Conservation (phyloP, 495 filamentous ascomycete species). For the Cenococcum geophilum region DNA sequence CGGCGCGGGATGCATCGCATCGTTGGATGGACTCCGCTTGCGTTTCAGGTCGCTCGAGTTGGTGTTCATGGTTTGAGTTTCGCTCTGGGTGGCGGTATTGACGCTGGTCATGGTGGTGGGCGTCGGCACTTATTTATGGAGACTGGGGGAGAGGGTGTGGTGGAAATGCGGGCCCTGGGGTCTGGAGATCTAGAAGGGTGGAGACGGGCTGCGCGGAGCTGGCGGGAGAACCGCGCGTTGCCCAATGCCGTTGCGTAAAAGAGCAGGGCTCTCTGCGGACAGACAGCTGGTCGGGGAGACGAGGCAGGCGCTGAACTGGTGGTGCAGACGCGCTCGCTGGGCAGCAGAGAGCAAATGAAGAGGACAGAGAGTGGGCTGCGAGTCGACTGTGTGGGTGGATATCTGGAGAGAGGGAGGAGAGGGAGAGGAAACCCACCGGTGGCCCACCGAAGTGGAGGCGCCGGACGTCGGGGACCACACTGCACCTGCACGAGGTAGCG, state of each 20-base stretch:
- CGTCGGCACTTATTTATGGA: slow-evolving; percentile 20
- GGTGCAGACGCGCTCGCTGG: too few relatives aligned
- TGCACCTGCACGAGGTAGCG: too few relatives aligned
- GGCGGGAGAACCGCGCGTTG: too few relatives aligned
- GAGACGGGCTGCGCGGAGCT: slow-evolving; percentile 7
- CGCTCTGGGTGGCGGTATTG: slow-evolving; percentile 10
- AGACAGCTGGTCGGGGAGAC: too few relatives aligned
- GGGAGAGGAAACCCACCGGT: too few relatives aligned
- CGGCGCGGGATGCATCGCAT: slow-evolving; percentile 37
- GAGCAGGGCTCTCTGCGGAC: too few relatives aligned
- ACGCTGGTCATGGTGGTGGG: slow-evolving; percentile 14
- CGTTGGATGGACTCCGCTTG: slow-evolving; percentile 53
- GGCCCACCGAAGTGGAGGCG: too few relatives aligned
- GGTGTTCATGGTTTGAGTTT: not conserved
- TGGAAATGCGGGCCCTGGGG: slow-evolving; percentile 20
- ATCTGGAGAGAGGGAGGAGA: not conserved
- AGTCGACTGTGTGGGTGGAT: not conserved
- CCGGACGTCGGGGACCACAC: too few relatives aligned
- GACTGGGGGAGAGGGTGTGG: slow-evolving; percentile 24
- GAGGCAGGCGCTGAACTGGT: too few relatives aligned
- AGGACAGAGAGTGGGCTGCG: slow-evolving; percentile 5
- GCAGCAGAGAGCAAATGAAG: too few relatives aligned
- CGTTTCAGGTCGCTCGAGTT: slow-evolving; percentile 43
- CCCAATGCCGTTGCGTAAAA: too few relatives aligned
- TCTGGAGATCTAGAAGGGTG: too few relatives aligned